phyloP scores from a whole-genome alignment of 345 rosid species.

The Psidium guajava region DNA sequence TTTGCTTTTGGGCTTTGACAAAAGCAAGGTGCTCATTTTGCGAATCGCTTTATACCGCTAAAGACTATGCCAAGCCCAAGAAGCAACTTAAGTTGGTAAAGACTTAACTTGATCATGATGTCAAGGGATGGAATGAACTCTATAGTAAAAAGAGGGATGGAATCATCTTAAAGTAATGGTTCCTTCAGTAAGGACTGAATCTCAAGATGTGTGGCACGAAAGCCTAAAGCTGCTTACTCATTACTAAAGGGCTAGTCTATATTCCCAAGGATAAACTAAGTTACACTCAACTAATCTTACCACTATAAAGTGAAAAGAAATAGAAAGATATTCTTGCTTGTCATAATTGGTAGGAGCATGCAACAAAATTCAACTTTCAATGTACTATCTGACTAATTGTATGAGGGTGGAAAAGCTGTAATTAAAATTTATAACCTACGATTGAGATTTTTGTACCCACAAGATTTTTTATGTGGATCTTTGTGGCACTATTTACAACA shows the following conservation, averaged over 20 bases:
- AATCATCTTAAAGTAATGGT: background rate
- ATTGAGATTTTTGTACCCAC: background rate
- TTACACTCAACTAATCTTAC: background rate
- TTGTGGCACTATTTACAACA: no score
- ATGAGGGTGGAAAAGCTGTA: no score
- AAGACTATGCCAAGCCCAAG: no score
- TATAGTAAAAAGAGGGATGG: accelerated
- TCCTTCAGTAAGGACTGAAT: background rate
- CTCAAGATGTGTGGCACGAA: background rate
- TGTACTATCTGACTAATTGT: no score
- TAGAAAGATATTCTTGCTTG: no score
- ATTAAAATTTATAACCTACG: no score
- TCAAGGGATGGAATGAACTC: background rate
- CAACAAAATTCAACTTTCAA: no score
- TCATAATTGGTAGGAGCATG: no score
- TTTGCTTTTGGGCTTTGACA: background rate
- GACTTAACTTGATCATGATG: no score
- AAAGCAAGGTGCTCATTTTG: no score
- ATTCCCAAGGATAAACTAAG: background rate
- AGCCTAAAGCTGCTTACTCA: background rate
- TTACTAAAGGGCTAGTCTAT: background rate
- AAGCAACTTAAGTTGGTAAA: no score
- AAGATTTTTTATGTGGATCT: background rate
- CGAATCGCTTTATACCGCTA: no score
- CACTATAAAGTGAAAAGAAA: background rate